These are phyloP conservation scores for Brasenia schreberi DNA, from an alignment of 164 flowering plant genomes.

Conservation along the genomic window DNA sequence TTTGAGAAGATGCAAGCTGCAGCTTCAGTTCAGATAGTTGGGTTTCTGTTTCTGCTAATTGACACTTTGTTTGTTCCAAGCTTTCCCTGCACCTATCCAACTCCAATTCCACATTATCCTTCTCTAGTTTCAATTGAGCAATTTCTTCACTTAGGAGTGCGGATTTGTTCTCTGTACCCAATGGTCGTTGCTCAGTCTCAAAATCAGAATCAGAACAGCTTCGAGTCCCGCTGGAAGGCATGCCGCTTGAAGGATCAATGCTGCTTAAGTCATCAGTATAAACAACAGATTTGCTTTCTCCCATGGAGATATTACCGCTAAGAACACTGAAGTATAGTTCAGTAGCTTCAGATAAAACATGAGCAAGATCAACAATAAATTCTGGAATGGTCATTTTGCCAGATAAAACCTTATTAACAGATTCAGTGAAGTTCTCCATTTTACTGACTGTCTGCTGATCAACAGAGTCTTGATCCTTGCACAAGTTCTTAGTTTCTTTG, in stretches of 20 bases:
- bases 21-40: constrained; percentile 54
- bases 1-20: constrained; percentile 61
- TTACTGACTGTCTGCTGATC: constrained; percentile 25
- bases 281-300: constrained; percentile 35
- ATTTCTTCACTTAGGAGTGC: constrained; percentile 42
- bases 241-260: not conserved
- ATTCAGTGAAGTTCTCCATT: constrained; percentile 39
- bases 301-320: constrained; percentile 36
- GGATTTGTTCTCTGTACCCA: constrained; percentile 16
- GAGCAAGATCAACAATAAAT: constrained; percentile 58
- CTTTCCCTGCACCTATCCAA: constrained; percentile 44
- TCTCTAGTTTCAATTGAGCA: constrained; percentile 55
- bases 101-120: constrained; percentile 40
- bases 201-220: constrained; percentile 29
- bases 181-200: constrained; percentile 48
- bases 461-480: constrained; percentile 23
- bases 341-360: constrained; percentile 42
- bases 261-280: constrained; percentile 77
- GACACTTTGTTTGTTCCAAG: constrained; percentile 44
- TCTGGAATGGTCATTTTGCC: constrained; percentile 27
- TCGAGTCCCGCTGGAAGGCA: no score
- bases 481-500: constrained; percentile 44
- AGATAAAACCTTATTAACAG: constrained; percentile 28
- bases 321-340: constrained; percentile 37
- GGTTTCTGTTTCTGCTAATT: constrained; percentile 58